phyloP scores from a whole-genome alignment of 805 yeast genomes.

The Torulaspora indica region DNA sequence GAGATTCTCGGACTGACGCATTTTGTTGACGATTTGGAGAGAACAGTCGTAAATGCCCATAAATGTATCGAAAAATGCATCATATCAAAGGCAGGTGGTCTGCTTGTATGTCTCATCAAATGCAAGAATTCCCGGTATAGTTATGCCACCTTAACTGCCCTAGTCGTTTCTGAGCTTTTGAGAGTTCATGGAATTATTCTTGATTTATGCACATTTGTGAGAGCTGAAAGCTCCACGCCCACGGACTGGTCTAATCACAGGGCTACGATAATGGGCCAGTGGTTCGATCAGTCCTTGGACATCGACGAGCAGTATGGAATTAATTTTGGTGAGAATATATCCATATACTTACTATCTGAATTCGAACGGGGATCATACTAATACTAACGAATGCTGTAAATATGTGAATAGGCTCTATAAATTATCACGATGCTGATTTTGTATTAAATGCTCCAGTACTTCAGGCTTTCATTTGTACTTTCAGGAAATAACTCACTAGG shows the following conservation, averaged over 20 bases:
- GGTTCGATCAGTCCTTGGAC: conserved; percentile 47
- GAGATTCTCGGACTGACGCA: conserved; percentile 89
- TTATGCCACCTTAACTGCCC: conserved; percentile 70
- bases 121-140: conserved; percentile 44
- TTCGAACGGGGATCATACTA: conserved; percentile 37
- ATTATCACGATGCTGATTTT: neutral
- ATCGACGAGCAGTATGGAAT: conserved; percentile 47
- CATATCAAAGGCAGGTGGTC: conserved; percentile 76
- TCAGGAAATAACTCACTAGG: conserved; percentile 39
- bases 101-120: conserved; percentile 71
- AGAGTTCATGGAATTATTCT: conserved; percentile 76
- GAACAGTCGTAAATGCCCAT: conserved; percentile 53
- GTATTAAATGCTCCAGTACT: neutral
- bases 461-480: conserved; percentile 34
- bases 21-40: conserved; percentile 80
- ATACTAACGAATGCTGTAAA: neutral
- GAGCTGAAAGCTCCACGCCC: conserved; percentile 52
- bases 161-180: conserved; percentile 72
- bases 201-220: conserved; percentile 79
- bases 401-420: neutral
- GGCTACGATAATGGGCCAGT: conserved; percentile 53
- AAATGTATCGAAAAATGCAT: conserved; percentile 47
- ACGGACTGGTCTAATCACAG: conserved; percentile 77
- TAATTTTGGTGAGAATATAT: conserved; percentile 62
- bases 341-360: conserved; percentile 54